These are phyloP conservation scores for Arachis monticola DNA, from an alignment of 331 rosid genomes.

Conservation along the genomic window DNA sequence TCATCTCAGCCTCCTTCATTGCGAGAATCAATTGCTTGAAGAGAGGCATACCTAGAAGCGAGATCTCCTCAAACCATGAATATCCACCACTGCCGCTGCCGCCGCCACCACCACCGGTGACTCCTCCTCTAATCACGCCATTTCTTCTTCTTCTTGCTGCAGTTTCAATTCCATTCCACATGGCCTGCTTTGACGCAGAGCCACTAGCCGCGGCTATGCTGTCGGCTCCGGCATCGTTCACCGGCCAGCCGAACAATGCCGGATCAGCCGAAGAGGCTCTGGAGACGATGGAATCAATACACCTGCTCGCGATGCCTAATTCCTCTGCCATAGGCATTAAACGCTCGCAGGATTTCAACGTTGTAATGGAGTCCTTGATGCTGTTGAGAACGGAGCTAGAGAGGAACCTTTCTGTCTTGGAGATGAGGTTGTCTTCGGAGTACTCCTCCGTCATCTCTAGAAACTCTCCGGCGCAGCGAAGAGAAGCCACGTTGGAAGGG, in stretches of 20 bases:
- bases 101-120: slow-evolving; percentile 27
- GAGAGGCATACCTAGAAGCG: slow-evolving; percentile 64
- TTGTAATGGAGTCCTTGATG: slow-evolving; percentile 71
- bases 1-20: slow-evolving; percentile 60
- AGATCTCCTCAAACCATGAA: slow-evolving; percentile 85
- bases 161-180: slow-evolving; percentile 75
- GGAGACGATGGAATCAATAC: slow-evolving; percentile 66
- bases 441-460: slow-evolving; percentile 91
- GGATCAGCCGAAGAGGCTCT: slow-evolving; percentile 79
- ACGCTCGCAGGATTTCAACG: slow-evolving; percentile 78
- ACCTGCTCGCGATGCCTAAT: slow-evolving; percentile 66
- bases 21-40: slow-evolving; percentile 72
- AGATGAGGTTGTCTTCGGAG: slow-evolving; percentile 83
- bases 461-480: slow-evolving; percentile 94
- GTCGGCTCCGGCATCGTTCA: slow-evolving; percentile 45
- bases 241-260: slow-evolving; percentile 86
- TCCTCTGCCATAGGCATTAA: slow-evolving; percentile 69
- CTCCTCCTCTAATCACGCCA: slow-evolving; percentile 13
- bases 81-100: slow-evolving; percentile 35
- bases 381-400: slow-evolving; percentile 69
- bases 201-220: neutral
- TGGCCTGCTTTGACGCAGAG: slow-evolving; percentile 59
- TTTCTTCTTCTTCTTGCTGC: slow-evolving; percentile 49
- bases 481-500: slow-evolving; percentile 75
- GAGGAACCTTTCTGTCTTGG: slow-evolving; percentile 76